Conservation (phyloP, 176 grass and related monocot genomes). For the Ensete glaucum region DNA sequence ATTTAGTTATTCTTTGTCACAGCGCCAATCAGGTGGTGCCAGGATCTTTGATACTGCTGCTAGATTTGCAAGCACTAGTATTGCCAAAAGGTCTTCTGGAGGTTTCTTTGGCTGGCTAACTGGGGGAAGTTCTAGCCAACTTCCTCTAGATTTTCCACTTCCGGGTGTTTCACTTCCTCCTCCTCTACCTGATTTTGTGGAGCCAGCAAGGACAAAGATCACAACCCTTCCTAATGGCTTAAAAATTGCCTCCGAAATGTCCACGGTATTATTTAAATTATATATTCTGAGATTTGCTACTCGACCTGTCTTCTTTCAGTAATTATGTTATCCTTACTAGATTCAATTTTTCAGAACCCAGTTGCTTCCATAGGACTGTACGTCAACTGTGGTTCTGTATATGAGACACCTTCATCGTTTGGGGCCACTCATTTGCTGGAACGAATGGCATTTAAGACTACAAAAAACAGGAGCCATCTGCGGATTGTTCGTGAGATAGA, state of each 20-base stretch:
- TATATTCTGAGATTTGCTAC: neutral
- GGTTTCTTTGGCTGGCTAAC: conserved; percentile 61
- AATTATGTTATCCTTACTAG: conserved; percentile 10
- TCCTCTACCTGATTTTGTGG: conserved; percentile 53
- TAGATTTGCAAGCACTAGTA: conserved; percentile 61
- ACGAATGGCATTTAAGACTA: conserved; percentile 68
- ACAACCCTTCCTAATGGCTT: conserved; percentile 73
- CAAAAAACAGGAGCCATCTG: conserved; percentile 73
- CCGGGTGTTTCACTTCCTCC: conserved; percentile 55
- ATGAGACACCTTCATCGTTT: conserved; percentile 47
- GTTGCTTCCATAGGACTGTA: conserved; percentile 78
- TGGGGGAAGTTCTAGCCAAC: conserved; percentile 44
- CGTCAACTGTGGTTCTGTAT: conserved; percentile 72
- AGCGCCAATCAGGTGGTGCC: conserved; percentile 29
- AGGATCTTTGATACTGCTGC: conserved; percentile 32
- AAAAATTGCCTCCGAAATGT: conserved; percentile 74
- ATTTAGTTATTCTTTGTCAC: conserved; percentile 23
- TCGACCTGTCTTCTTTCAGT: neutral
- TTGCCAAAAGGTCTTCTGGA: conserved; percentile 48
- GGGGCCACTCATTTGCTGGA: conserved; percentile 69
- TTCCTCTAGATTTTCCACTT: conserved; percentile 56
- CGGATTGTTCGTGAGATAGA: conserved; percentile 80
- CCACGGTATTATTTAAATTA: conserved; percentile 37
- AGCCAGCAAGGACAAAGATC: conserved; percentile 58
- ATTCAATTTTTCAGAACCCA: conserved; percentile 38